A percentile compares a stretch with the other conserved stretches of the same genome.
phyloP scores from a whole-genome alignment of 192 early-diverging fungal species.

The Coemansia sp. region DNA sequence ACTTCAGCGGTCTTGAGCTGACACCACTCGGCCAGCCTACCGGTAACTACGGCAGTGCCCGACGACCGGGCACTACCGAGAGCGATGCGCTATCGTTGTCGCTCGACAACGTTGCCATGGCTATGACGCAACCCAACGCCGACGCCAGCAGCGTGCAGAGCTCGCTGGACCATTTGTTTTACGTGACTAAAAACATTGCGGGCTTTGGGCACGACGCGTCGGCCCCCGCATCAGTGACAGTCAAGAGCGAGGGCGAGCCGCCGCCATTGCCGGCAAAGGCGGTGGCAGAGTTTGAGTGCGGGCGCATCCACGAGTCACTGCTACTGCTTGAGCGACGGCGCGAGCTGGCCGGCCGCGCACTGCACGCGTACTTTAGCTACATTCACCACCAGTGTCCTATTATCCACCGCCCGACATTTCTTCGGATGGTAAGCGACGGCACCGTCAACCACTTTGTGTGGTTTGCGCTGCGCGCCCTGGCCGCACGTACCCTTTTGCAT shows the following conservation, averaged over 20 bases:
- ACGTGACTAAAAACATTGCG: constrained; percentile 28
- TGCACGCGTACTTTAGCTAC: constrained; percentile 48
- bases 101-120: constrained; percentile 39
- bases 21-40: neutral
- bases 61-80: neutral
- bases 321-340: constrained; percentile 31
- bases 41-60: neutral
- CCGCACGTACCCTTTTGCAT: constrained; percentile 32
- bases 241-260: neutral
- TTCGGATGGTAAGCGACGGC: constrained; percentile 34
- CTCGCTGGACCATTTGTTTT: constrained; percentile 32
- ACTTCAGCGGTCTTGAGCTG: neutral
- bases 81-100: constrained; percentile 29
- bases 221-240: neutral
- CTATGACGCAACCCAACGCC: constrained; percentile 21
- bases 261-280: neutral
- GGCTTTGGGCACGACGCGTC: constrained; percentile 14
- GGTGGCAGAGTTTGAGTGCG: neutral
- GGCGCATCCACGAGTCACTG: constrained; percentile 24
- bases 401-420: constrained; percentile 48
- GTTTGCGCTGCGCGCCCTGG: constrained; percentile 42
- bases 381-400: constrained; percentile 49
- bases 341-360: constrained; percentile 19
- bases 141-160: constrained; percentile 23
- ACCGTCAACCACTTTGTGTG: constrained; percentile 46